Conservation (phyloP, 768 basidiomycete genomes). For the Lactarius pseudohatsudake region DNA sequence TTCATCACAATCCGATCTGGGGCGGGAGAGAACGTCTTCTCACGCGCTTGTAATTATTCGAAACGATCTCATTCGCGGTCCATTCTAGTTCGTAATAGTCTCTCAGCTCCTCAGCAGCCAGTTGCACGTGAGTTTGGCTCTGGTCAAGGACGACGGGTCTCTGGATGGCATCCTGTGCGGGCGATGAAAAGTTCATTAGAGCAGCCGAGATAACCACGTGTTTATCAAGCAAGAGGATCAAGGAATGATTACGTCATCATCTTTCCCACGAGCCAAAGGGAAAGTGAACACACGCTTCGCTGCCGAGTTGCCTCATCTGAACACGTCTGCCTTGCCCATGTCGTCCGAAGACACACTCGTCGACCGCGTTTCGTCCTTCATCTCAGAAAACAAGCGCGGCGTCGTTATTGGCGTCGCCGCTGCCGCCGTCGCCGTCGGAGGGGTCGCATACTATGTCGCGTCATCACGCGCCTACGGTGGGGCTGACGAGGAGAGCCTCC, state of each 20-base stretch:
- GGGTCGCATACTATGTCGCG: conserved; percentile 74
- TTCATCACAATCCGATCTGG: conserved; percentile 2
- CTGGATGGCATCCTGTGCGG: conserved; percentile 63
- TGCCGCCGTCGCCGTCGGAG: conserved; percentile 67
- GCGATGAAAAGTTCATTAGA: conserved; percentile 46
- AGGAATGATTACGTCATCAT: conserved; percentile 4
- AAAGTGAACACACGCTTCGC: background rate
- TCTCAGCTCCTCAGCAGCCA: conserved; percentile 46
- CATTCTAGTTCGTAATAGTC: conserved; percentile 74
- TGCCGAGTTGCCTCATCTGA: background rate
- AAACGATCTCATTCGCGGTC: conserved; percentile 59
- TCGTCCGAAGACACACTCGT: conserved; percentile 42
- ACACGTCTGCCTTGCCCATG: conserved; percentile 29
- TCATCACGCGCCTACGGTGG: conserved; percentile 45
- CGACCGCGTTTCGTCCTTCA: conserved; percentile 66
- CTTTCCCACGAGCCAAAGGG: conserved; percentile 8
- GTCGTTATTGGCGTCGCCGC: conserved; percentile 71
- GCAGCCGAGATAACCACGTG: conserved; percentile 14
- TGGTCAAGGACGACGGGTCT: conserved; percentile 51
- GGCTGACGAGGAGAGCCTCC: conserved; percentile 26
- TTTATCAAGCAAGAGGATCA: conserved; percentile 1
- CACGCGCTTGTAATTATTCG: conserved; percentile 70
- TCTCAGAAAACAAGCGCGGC: conserved; percentile 78
- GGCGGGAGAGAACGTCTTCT: conserved; percentile 29
- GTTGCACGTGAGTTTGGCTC: conserved; percentile 37